phyloP scores from a whole-genome alignment of 495 filamentous ascomycete species.

The Immersiella caudata region DNA sequence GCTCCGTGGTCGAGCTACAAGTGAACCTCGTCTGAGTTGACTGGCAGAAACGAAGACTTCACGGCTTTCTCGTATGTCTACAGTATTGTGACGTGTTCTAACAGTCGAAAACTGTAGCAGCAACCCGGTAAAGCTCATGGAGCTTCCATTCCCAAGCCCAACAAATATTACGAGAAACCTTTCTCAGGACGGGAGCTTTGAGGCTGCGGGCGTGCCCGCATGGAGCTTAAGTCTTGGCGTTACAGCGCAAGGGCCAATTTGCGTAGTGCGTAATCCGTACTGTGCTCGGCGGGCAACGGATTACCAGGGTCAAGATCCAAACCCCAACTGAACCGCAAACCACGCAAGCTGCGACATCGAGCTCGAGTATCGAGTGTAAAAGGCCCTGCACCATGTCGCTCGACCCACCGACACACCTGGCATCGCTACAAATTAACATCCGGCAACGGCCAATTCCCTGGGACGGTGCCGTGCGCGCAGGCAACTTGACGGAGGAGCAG shows the following conservation, averaged over 20 bases:
- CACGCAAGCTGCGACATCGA: constrained; percentile 19
- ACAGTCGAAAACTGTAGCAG: no score
- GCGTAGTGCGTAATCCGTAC: constrained; percentile 5
- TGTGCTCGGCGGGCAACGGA: not conserved
- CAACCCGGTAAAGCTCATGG: no score
- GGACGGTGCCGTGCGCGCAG: constrained; percentile 94
- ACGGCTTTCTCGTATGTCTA: no score
- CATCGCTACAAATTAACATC: constrained; percentile 91
- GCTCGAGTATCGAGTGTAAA: constrained; percentile 11
- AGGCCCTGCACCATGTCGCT: constrained; percentile 61
- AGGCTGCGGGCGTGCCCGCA: not conserved
- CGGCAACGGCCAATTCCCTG: constrained; percentile 92
- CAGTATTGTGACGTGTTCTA: no score
- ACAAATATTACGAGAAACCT: no score
- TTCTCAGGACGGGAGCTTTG: no score
- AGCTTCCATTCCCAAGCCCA: no score
- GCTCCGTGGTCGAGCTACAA: no score
- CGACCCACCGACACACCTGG: constrained; percentile 87
- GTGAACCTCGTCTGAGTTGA: no score
- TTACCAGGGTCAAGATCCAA: constrained; percentile 12
- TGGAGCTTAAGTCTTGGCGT: not conserved
- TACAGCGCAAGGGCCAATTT: not conserved
- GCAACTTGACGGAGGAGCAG: constrained; percentile 91
- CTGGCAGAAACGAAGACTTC: no score
- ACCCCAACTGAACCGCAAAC: constrained; percentile 15